Percentiles rank a stretch among this genome's conserved stretches.
phyloP scores from a whole-genome alignment of 2,329 filamentous ascomycete genomes.

The Coniochaeta prunicola region DNA sequence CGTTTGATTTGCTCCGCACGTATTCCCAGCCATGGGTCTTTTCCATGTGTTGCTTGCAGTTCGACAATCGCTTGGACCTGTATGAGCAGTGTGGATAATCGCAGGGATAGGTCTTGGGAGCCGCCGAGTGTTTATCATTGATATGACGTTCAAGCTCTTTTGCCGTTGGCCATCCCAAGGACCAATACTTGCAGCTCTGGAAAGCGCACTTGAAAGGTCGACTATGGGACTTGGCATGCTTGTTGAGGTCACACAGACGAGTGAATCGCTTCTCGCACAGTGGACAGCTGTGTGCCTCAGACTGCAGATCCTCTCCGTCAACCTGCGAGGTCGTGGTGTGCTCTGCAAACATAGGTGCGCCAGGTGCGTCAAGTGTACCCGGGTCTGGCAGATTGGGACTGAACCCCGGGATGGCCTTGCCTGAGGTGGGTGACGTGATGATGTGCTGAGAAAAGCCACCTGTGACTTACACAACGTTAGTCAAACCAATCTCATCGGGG shows the following conservation, averaged over 20 bases:
- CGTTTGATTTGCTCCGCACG: constrained; percentile 41
- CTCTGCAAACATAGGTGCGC: background rate
- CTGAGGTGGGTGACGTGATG: background rate
- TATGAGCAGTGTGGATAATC: constrained; percentile 31
- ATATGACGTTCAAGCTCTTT: constrained; percentile 70
- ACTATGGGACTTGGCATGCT: constrained; percentile 70
- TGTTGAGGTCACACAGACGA: constrained; percentile 31
- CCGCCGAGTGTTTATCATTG: constrained; percentile 65
- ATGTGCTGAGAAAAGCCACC: background rate
- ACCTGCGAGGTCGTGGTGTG: background rate
- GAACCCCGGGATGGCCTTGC: background rate
- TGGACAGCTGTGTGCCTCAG: constrained; percentile 4
- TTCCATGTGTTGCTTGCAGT: constrained; percentile 78
- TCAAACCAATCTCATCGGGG: background rate
- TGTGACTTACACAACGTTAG: background rate
- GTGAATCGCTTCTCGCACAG: constrained; percentile 12
- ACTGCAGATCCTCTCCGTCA: background rate
- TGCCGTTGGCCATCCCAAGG: constrained; percentile 66
- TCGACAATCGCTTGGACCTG: constrained; percentile 62
- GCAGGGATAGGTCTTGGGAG: constrained; percentile 60
- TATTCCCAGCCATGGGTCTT: constrained; percentile 67
- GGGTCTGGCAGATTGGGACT: background rate
- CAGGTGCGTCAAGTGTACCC: background rate
- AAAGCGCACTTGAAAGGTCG: constrained; percentile 66
- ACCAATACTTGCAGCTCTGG: constrained; percentile 58